Evolutionary conservation across 345 rosid genomes (phyloP), one percentile per base, ranked within the genome.

Genomic region (Pugionium dolabratum): DNA sequence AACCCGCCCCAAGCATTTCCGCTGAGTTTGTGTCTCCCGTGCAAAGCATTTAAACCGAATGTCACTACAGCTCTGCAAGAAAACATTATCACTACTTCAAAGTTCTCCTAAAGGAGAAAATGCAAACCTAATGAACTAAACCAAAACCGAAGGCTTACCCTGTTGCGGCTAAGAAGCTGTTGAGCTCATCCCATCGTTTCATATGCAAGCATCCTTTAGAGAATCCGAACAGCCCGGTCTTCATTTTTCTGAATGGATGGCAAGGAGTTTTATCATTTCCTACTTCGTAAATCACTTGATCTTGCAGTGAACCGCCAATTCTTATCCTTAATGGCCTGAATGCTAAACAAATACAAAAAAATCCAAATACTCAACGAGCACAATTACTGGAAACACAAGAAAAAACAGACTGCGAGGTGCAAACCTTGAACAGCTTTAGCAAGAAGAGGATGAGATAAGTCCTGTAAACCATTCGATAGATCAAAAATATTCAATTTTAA

Each of bases 261-360:
- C 99, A 93, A 37, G 86, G 92, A 80, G 79, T 61, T 60, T 70
- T 75, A 69, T 77, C 76, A 44, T 60, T 34, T 59, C 89, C 98
- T 2, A 88, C 82, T 73, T 86, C 86, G 59, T 94, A 94, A 36
- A 76, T 54, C 9, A 94, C 96, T 83, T 73, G 96, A 69, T 94
- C 97, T 88, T 94, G 99, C 79, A 94, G 78, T 51, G 99, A 90
- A 59, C 99, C 99, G 26, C 99, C 99, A 5, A 94, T 74, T 57
- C 99, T 83, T 82, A 94, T 82, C 83, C 97, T 86, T 85, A 90
- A 78, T 42, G 69, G 64, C 76, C 63, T 64, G 70, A 94, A 94
- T 50, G 99, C 99, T 90, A 56, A 46, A 59, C 32, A 55, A 66
- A 66, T 32, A 69, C 65, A 62, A 31, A 18, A 18, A 56, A 9